Conservation (phyloP, 768 basidiomycete species). For the Psilocybe sp. region DNA sequence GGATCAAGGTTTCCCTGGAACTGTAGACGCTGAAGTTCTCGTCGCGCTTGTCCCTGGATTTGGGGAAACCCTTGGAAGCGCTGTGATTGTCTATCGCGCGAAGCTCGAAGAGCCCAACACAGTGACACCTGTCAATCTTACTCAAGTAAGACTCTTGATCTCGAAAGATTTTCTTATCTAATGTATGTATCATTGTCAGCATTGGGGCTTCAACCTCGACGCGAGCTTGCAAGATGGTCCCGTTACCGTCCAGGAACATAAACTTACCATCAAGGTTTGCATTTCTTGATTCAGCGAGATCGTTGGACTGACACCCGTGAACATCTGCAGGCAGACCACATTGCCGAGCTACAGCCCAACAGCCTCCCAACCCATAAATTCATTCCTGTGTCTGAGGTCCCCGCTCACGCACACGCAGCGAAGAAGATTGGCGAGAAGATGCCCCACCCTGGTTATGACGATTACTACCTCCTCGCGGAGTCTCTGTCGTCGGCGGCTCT, state of each 20-base stretch:
- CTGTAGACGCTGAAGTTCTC: constrained; percentile 56
- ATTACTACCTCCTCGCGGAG: constrained; percentile 58
- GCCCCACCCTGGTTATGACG: constrained; percentile 62
- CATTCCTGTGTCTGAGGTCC: constrained; percentile 40
- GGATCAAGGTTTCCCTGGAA: constrained; percentile 71
- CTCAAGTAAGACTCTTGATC: constrained; percentile 48
- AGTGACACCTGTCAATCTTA: constrained; percentile 74
- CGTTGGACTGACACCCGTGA: background rate
- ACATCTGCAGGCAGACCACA: constrained; percentile 44
- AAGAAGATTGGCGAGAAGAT: constrained; percentile 57
- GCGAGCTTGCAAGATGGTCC: constrained; percentile 53
- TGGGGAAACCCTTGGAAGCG: constrained; percentile 58
- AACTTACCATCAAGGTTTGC: constrained; percentile 37
- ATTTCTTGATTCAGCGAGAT: background rate
- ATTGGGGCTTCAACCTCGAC: constrained; percentile 83
- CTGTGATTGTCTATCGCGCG: constrained; percentile 68
- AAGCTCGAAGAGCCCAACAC: constrained; percentile 49
- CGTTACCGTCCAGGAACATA: constrained; percentile 50
- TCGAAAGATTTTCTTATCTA: constrained; percentile 1
- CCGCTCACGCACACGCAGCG: constrained; percentile 45
- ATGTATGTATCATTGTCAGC: constrained; percentile 34
- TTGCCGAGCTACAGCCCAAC: constrained; percentile 48
- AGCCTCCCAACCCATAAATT: constrained; percentile 54
- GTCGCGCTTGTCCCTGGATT: constrained; percentile 41
- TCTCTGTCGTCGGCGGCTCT: constrained; percentile 16